Evolutionary conservation across 441 rosid species (phyloP).

Genomic region (Kokia cookei): DNA sequence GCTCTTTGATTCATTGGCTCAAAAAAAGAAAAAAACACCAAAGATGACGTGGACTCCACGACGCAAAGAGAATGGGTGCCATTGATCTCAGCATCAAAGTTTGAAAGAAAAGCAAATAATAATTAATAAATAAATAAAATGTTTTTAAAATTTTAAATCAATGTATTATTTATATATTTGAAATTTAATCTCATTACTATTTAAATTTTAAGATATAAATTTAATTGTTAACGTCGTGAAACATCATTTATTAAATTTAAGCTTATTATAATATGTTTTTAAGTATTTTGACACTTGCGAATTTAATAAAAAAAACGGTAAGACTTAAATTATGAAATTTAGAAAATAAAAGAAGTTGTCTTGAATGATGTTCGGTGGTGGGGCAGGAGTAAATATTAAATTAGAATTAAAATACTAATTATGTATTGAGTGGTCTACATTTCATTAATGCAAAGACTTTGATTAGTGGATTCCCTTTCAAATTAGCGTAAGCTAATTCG

Average conservation of each 20-base stretch:
- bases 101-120: background rate
- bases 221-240: too few relatives aligned
- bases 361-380: slow-evolving; percentile 10
- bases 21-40: background rate
- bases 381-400: slow-evolving; percentile 14
- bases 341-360: background rate
- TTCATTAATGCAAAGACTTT: slow-evolving; percentile 33
- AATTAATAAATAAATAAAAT: background rate
- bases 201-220: too few relatives aligned
- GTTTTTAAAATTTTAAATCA: too few relatives aligned
- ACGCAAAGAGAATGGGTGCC: background rate
- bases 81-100: slow-evolving; percentile 17
- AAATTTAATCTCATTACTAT: too few relatives aligned
- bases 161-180: too few relatives aligned
- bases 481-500: slow-evolving; percentile 10
- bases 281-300: too few relatives aligned
- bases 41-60: slow-evolving; percentile 26
- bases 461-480: slow-evolving; percentile 33
- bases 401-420: background rate
- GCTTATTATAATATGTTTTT: too few relatives aligned
- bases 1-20: background rate
- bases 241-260: too few relatives aligned
- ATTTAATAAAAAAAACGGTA: too few relatives aligned
- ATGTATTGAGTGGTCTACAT: slow-evolving; percentile 28
- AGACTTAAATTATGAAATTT: too few relatives aligned